Base-by-base conservation (phyloP, 305 asterid species). In the Solanum hybrid region DNA sequence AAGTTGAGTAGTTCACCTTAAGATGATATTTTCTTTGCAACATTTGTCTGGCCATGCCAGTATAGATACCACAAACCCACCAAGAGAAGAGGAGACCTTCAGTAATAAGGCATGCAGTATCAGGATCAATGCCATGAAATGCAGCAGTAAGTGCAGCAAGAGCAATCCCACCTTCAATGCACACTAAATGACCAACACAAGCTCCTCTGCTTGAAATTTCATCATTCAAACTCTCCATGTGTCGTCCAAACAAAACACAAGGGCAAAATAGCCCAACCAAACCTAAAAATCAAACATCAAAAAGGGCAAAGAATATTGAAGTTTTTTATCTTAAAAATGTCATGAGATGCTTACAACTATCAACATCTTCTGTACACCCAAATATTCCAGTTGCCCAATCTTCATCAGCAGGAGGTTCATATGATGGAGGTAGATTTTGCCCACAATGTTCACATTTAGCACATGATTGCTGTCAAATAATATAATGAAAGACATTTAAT, bases 41-140 rank as follows among this genome's bases (percentile, higher is more conserved):
- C 22, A 91, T 27, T 87, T 95, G 98, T 17, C 99, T 92, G 27
- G 94, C 95, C 95, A 95, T 93, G 91, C 99, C 97, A 0, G 97
- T 93, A 91, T 96, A 96, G 91, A 95, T 93, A 81, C 95, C 97
- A 80, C 98, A 96, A 42, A 96, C 94, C 99, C 98, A 96, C 98
- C 99, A 95, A 27, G 96, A 93, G 34, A 95, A 96, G 45, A 94
- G 77, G 87, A 96, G 93, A 31, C 99, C 98, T 88, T 96, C 98
- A 12, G 95, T 92, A 19, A 96, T 42, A 88, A 95, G 97, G 86
- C 94, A 93, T 66, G 92, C 94, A 0, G 97, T 92, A 42, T 95
- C 94, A 35, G 99, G 99, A 88, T 95, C 98, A 69, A 96, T 90
- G 78, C 98, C 97, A 75, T 94, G 89, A 80, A 93, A 91, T 6